Percentiles rank a stretch among this genome's conserved stretches.
These are phyloP conservation scores for Penicillium nordicum DNA, from an alignment of 2,329 filamentous ascomycete species.

Conservation along the genomic window DNA sequence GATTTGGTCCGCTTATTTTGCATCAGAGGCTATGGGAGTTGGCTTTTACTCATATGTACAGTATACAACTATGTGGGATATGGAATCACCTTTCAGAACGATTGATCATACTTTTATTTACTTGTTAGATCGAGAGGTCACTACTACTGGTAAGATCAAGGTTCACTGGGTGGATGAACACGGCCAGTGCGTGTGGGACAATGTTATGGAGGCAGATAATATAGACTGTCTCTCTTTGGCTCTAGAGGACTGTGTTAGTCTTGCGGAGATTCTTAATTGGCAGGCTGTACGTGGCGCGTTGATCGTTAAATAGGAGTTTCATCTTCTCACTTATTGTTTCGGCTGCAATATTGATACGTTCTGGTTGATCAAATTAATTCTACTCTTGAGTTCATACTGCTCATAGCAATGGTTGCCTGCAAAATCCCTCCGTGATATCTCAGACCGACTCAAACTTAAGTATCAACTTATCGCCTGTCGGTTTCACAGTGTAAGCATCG, in stretches of 20 bases:
- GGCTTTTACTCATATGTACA: conserved; percentile 27
- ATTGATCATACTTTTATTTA: conserved; percentile 1
- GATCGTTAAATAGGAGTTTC: no score
- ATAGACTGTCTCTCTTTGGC: no score
- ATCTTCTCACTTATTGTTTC: not conserved
- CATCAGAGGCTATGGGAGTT: conserved; percentile 17
- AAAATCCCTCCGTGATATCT: not conserved
- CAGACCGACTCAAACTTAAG: conserved; percentile 50
- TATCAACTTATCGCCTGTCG: conserved; percentile 56
- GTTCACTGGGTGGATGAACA: no score
- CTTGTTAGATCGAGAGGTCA: no score
- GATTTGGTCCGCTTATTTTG: conserved; percentile 13
- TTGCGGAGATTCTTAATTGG: no score
- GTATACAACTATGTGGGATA: conserved; percentile 24
- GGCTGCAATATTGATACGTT: not conserved
- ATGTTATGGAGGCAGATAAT: no score
- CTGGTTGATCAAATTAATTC: not conserved
- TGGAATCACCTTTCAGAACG: conserved; percentile 19
- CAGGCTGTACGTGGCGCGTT: no score
- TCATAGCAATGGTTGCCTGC: not conserved
- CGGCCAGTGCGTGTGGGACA: no score
- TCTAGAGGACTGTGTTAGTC: no score
- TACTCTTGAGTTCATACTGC: not conserved
- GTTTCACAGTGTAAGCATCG: conserved; percentile 62
- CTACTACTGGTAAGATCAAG: no score